Evolutionary conservation across 2,329 filamentous ascomycete genomes (phyloP), one percentile per base, ranked within the genome.

Genomic region (Aspergillus tanneri): DNA sequence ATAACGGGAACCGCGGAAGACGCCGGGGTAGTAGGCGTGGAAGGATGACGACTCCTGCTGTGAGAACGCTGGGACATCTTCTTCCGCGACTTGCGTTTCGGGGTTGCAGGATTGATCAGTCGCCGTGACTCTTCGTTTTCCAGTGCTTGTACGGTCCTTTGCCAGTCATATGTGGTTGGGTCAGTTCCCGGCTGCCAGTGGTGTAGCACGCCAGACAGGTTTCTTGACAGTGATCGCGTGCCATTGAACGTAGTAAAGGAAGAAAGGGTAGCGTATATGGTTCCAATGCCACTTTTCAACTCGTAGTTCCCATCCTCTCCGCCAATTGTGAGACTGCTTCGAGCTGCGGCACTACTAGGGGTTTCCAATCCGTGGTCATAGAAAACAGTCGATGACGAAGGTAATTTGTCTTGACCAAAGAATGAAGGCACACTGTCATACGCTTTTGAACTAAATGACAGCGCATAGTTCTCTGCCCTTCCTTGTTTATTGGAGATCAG

Each of bases 141-240:
- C 2, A 61, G 40, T 30, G 43, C 37, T 16, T 50, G 50, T 5
- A 57, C 47, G 10, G 56, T 60, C 32, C 55, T 57, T 46, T 64
- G 56, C 69, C 68, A 71, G 46, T 59, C 54, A 53, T 72, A 72
- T 3, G 52, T 41, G 11, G 57, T 54, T 8, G 71, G 71, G 40
- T 69, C 59, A 19, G 43, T 53, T 12, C 63, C 68, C 9, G 54
- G 47, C 46, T 58, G 51, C 71, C 71, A 73, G 34, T 72, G 66
- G 2, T 65, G 64, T 16, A 72, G 60, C 22, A 71, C 57, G 28
- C 50, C 60, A 24, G 53, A 24, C 12, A 65, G 57, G 21, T 57
- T 63, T 30, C 47, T 58, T 22, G 62, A 50, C 23, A 58, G 44
- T 8, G 57, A 21, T 12, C 52, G 54, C 28, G 57, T 53, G 4